Percentiles rank a stretch among this genome's conserved stretches.
Conservation (phyloP, 345 rosid genomes). For the Eutrema yunnanense region DNA sequence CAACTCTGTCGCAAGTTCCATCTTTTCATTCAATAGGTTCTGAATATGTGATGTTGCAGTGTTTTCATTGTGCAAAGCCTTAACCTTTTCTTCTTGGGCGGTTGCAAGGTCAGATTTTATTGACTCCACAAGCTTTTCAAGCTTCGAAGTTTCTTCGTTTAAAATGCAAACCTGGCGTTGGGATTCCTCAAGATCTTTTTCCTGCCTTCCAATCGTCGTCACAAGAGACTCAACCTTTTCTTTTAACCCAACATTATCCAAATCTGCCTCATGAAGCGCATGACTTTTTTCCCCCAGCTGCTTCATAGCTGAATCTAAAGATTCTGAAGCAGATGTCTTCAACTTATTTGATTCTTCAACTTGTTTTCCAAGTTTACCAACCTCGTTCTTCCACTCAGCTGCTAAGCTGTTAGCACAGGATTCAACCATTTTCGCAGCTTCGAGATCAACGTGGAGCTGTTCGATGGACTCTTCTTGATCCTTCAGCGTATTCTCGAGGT, state of each 20-base stretch:
- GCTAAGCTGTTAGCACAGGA: slow-evolving; percentile 64
- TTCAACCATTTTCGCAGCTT: slow-evolving; percentile 90
- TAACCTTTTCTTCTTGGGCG: slow-evolving; percentile 64
- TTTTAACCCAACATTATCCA: slow-evolving; percentile 47
- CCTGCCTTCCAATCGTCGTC: slow-evolving; percentile 55
- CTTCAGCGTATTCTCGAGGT: slow-evolving; percentile 40
- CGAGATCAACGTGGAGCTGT: slow-evolving; percentile 76
- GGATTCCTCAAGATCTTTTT: slow-evolving; percentile 58
- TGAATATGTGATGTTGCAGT: slow-evolving; percentile 63
- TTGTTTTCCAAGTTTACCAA: slow-evolving; percentile 51
- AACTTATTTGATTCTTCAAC: slow-evolving; percentile 49
- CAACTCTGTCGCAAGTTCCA: slow-evolving; percentile 51
- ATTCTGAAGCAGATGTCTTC: slow-evolving; percentile 76
- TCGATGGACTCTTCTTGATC: slow-evolving; percentile 62
- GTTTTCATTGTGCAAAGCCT: slow-evolving; percentile 63
- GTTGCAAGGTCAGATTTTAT: slow-evolving; percentile 51
- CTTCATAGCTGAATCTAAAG: slow-evolving; percentile 68
- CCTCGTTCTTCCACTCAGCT: slow-evolving; percentile 56
- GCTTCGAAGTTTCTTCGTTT: slow-evolving; percentile 45
- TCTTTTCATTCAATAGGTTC: slow-evolving; percentile 60
- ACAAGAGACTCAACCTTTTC: slow-evolving; percentile 74
- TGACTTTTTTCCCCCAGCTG: slow-evolving; percentile 60
- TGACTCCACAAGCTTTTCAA: slow-evolving; percentile 43
- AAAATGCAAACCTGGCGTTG: slow-evolving; percentile 31
- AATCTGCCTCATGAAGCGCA: slow-evolving; percentile 59